Percentiles rank a stretch among this genome's conserved stretches.
Conservation (phyloP, 345 rosid genomes). For the Bruguiera parviflora region DNA sequence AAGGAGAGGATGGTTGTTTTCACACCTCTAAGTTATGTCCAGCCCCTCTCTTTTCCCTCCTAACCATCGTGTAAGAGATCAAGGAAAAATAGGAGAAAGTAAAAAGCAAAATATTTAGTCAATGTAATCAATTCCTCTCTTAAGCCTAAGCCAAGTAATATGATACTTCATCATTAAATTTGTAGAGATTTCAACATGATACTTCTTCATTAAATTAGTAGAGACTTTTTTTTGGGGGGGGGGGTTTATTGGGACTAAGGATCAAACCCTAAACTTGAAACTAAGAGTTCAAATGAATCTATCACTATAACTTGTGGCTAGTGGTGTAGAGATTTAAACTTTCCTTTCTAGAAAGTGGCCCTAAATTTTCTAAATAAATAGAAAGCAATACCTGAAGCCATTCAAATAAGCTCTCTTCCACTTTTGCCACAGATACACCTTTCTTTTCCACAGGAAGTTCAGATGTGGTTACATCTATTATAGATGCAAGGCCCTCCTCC, state of each 20-base stretch:
- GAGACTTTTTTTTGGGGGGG: no score
- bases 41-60: no score
- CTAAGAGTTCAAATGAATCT: no score
- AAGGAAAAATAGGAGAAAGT: no score
- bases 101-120: no score
- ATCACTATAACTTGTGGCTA: no score
- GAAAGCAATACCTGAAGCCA: slow-evolving; percentile 79
- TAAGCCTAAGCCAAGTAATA: background rate
- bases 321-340: background rate
- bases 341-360: slow-evolving; percentile 4
- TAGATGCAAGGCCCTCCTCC: slow-evolving; percentile 93
- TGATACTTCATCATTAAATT: background rate
- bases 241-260: no score
- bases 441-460: slow-evolving; percentile 84
- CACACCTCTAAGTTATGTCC: no score
- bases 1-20: no score
- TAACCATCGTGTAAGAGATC: no score
- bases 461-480: slow-evolving; percentile 74
- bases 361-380: background rate
- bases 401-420: slow-evolving; percentile 86
- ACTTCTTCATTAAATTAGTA: background rate
- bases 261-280: background rate
- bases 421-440: slow-evolving; percentile 91
- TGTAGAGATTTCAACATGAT: background rate
- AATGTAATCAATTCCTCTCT: background rate